A percentile compares a stretch with the other conserved stretches of the same genome.
phyloP scores from a whole-genome alignment of 2,329 filamentous ascomycete genomes.

The Diaporthe longicolla region DNA sequence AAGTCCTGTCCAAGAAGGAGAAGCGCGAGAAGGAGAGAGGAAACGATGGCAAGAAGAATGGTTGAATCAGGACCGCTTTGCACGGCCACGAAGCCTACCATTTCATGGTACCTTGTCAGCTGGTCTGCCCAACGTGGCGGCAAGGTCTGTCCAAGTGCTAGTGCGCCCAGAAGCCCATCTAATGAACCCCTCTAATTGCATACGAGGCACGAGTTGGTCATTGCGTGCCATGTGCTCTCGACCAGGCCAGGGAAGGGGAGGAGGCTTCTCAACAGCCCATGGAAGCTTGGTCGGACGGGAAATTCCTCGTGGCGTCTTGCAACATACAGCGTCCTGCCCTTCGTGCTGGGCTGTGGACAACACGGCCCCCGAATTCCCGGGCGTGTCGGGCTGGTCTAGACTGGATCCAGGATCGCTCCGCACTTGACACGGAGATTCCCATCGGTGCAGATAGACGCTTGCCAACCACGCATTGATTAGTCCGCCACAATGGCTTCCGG shows the following conservation, averaged over 20 bases:
- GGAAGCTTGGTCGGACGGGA: neutral
- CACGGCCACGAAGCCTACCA: neutral
- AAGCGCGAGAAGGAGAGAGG: slow-evolving; percentile 53
- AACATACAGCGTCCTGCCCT: neutral
- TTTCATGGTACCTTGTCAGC: too few relatives aligned
- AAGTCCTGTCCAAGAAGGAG: slow-evolving; percentile 71
- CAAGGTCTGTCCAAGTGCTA: neutral
- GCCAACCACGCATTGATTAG: slow-evolving; percentile 7
- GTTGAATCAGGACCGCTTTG: slow-evolving; percentile 49
- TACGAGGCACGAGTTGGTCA: neutral
- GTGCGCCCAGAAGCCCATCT: neutral
- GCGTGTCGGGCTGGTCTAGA: slow-evolving; percentile 2
- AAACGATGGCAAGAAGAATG: slow-evolving; percentile 35
- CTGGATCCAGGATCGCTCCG: slow-evolving; percentile 17
- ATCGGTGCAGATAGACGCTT: neutral
- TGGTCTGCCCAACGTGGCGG: neutral
- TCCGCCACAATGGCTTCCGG: neutral
- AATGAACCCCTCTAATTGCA: slow-evolving; percentile 26
- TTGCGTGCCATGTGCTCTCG: neutral
- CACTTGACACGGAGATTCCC: neutral
- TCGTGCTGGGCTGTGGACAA: neutral
- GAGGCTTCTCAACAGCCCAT: neutral
- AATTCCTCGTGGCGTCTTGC: neutral
- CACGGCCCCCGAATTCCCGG: too few relatives aligned
- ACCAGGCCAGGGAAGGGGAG: neutral